Evolutionary conservation across 495 filamentous ascomycete species (phyloP), one percentile per base, ranked within the genome.

Genomic region (Geopyxis carbonaria): DNA sequence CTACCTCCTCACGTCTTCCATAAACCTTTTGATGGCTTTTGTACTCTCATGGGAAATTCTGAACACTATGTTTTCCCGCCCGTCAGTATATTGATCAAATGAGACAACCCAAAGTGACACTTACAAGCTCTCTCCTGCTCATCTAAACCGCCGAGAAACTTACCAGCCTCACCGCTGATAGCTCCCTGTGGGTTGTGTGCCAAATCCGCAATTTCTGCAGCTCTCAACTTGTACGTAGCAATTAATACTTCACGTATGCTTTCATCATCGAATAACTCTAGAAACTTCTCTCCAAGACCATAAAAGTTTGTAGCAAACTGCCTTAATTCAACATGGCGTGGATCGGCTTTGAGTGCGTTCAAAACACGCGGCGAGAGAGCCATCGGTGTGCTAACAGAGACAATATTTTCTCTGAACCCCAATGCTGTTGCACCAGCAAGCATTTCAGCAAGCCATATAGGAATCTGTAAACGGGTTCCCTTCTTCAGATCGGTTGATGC

Each of bases 381-480:
- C 0, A 69, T 58, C 1, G 89, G 89, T 22, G 93, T 67, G 48
- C 91, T 81, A 32, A 97, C 76, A 0, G 79, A 73, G 4, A 86
- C 72, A 32, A 92, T 68, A 16, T 51, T 43, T 45, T 47, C 64
- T 27, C 66, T 64, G 31, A 63, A 67, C 15, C 66, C 68, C 40
- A 73, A 59, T 22, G 72, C 67, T 29, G 67, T 68, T 40, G 77
- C 78, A 31, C 93, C 77, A 31, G 83, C 87, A 20, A 97, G 78
- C 69, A 93, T 86, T 61, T 93, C 83, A 42, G 79, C 83, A n/a
- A 97, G 75, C 91, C 91, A 97, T 57, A 95, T 66, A 24, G 89
- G 91, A 0, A 97, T 73, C 41, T 78, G 73, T 40, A 93, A 64
- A 22, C 72, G 72, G 2, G 81, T 84, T 23, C 80, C 79, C 30